A percentile compares a stretch with the other conserved stretches of the same genome.
Evolutionary conservation across 768 basidiomycete species (phyloP).

Genomic region (Inosperma sp.): DNA sequence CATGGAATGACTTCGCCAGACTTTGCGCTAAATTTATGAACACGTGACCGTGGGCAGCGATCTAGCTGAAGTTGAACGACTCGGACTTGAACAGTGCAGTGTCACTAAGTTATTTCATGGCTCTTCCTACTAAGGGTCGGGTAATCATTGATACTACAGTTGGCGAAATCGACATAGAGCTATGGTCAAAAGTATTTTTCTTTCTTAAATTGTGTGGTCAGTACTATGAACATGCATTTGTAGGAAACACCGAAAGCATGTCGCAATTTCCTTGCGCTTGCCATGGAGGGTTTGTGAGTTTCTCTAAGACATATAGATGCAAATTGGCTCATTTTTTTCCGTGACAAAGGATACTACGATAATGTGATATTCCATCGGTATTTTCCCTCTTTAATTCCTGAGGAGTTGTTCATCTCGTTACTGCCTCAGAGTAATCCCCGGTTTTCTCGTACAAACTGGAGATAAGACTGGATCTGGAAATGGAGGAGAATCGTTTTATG

Average conservation of each 20-base stretch:
- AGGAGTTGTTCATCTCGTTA: background rate
- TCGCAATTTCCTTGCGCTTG: constrained; percentile 82
- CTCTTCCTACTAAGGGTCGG: constrained; percentile 79
- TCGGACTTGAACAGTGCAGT: too few relatives aligned
- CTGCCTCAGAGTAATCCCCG: constrained; percentile 66
- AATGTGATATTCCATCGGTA: constrained; percentile 92
- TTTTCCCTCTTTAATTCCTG: constrained; percentile 1
- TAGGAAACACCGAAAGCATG: constrained; percentile 94
- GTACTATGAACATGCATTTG: background rate
- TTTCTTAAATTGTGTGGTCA: background rate
- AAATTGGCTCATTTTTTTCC: constrained; percentile 8
- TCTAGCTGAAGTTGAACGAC: too few relatives aligned
- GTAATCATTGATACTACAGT: constrained; percentile 86
- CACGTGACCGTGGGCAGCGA: too few relatives aligned
- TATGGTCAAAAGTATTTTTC: constrained; percentile 77
- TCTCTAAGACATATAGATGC: background rate
- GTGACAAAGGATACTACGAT: constrained; percentile 84
- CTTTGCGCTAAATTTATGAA: too few relatives aligned
- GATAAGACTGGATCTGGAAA: constrained; percentile 88
- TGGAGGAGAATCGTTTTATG: constrained; percentile 94
- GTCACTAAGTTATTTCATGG: too few relatives aligned
- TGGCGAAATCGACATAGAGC: constrained; percentile 84
- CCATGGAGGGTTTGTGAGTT: constrained; percentile 76
- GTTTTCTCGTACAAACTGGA: constrained; percentile 92
- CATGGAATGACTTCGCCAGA: too few relatives aligned